Percentiles rank a stretch among this genome's conserved stretches.
These are phyloP conservation scores for Globisporangium camurandrum DNA, from an alignment of 352 stramenopile species.

Conservation along the genomic window DNA sequence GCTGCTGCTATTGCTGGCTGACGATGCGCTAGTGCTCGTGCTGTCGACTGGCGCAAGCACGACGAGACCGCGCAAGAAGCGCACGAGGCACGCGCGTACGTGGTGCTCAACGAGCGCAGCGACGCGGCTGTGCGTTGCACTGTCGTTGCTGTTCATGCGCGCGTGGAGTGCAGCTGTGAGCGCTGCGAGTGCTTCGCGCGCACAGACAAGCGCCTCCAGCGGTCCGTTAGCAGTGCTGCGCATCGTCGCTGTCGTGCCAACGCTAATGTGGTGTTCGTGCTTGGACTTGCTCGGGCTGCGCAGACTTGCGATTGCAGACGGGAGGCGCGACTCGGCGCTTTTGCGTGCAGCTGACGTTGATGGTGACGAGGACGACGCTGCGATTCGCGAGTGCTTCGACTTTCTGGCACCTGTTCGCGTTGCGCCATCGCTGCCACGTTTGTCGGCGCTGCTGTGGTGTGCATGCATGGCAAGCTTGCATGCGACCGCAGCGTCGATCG, in stretches of 20 bases:
- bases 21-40: neutral
- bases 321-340: slow-evolving; percentile 6
- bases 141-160: neutral
- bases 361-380: slow-evolving; percentile 6
- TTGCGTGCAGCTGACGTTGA: slow-evolving; percentile 6
- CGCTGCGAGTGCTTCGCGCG: slow-evolving; percentile 1
- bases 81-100: slow-evolving; percentile 10
- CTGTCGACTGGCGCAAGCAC: neutral
- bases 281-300: slow-evolving; percentile 2
- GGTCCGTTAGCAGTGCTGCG: neutral
- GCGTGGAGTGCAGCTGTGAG: slow-evolving; percentile 4
- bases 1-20: neutral
- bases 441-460: neutral
- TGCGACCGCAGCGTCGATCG: slow-evolving; percentile 15
- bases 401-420: neutral
- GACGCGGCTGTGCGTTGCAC: neutral
- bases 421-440: neutral
- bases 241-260: too few species aligned
- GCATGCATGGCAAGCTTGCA: slow-evolving; percentile 13
- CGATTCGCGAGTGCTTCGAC: neutral
- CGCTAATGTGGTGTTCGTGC: too few species aligned
- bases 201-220: neutral
- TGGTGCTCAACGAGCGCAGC: slow-evolving; percentile 13
- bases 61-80: slow-evolving; percentile 19
- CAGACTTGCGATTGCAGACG: slow-evolving; percentile 4